Evolutionary conservation across 2,329 filamentous ascomycete species (phyloP), one percentile per base, ranked within the genome.

Genomic region (Chaetomiaceae sp.): DNA sequence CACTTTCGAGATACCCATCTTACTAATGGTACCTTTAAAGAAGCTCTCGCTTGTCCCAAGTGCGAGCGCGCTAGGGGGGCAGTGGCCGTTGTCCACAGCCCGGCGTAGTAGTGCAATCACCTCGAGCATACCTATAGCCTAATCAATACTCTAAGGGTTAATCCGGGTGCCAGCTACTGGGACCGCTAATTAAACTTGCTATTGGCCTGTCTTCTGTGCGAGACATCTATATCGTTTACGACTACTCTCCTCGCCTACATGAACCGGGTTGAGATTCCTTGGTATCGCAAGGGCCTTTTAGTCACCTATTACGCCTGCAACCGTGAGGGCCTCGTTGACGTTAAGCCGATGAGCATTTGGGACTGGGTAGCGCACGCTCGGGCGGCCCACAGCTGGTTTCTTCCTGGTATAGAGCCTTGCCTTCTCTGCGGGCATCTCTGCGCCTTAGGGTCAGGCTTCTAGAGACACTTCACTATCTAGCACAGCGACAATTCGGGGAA

Each of bases 171-270:
- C 20, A 49, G 32, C 47, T 22, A n/a, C 15, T n/a, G 26, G 47
- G 47, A 17, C 32, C 20, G 30, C 19, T 6, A n/a, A 18, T 45
- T 17, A 41, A 49, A 49, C 41, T 45, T 38, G 33, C 37, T n/a
- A 11, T 49, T 49, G 22, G 15, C n/a, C 47, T 49, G 35, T 30
- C 41, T 48, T 48, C 24, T 40, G 33, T 48, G 19, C 36, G 22
- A 48, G 36, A 37, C 14, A 49, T 37, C 47, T 18, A 49, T 45
- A 12, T 26, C 36, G 24, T 49, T 42, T 41, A 41, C 14, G 20
- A 45, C 14, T 12, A 49, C 42, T 49, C 47, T 49, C 37, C 47
- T 49, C 37, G 37, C 15, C 42, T 15, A 49, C 12, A 49, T 49
- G 30, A 49, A 49, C 32, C 36, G 33, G 26, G 42, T 26, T 27